A percentile compares a stretch with the other conserved stretches of the same genome.
Conservation (phyloP, 2,329 filamentous ascomycete species). For the Arthrobotrys conoides region DNA sequence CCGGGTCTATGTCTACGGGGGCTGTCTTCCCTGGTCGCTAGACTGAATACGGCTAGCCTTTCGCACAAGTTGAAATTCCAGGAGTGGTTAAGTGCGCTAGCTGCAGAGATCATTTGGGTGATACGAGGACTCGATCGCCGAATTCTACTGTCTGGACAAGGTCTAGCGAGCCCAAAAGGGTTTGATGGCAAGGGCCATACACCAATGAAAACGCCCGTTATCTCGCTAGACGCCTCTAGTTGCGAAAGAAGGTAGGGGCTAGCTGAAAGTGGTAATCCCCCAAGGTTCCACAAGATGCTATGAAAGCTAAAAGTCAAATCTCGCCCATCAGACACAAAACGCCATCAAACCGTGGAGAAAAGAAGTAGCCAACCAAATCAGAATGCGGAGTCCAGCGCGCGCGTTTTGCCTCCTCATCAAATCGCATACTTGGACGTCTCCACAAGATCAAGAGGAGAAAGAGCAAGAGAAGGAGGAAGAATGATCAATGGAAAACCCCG, state of each 20-base stretch:
- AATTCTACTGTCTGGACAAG: slow-evolving; percentile 36
- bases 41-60: slow-evolving; percentile 13
- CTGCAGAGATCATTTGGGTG: slow-evolving; percentile 16
- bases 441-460: background rate
- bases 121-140: slow-evolving; percentile 54
- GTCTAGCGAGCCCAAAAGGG: slow-evolving; percentile 22
- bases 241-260: slow-evolving; percentile 23
- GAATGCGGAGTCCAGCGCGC: slow-evolving; percentile 41
- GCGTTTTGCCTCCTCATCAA: slow-evolving; percentile 33
- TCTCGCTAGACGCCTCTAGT: slow-evolving; percentile 34
- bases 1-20: slow-evolving; percentile 31
- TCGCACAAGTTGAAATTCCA: slow-evolving; percentile 56
- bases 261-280: slow-evolving; percentile 4
- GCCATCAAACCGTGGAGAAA: slow-evolving; percentile 21
- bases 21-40: background rate
- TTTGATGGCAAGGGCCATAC: background rate
- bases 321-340: slow-evolving; percentile 20
- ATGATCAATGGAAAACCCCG: slow-evolving; percentile 9
- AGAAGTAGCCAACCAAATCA: slow-evolving; percentile 1
- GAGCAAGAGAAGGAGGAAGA: background rate
- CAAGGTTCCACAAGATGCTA: slow-evolving; percentile 51
- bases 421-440: background rate
- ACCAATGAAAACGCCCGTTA: slow-evolving; percentile 38
- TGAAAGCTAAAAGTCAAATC: slow-evolving; percentile 2
- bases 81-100: slow-evolving; percentile 37